Percentiles rank a stretch among this genome's conserved stretches.
Conservation (phyloP, 73 alveolate species). For the Effrenium voratum region DNA sequence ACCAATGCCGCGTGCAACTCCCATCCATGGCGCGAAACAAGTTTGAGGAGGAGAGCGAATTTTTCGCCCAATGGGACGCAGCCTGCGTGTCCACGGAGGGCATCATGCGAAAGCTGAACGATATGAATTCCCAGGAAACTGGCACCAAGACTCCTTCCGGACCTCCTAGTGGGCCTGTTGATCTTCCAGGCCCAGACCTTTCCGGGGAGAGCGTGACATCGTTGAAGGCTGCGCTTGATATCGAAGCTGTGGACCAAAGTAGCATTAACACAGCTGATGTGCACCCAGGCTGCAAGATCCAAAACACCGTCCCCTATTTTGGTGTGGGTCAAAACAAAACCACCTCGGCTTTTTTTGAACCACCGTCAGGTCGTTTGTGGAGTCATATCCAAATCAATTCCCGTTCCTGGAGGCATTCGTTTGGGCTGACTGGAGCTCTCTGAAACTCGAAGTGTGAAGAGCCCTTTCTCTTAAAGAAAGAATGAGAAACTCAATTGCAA, state of each 20-base stretch:
- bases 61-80: background rate
- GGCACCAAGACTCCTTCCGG: background rate
- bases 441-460: background rate
- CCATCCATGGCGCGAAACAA: background rate
- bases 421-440: background rate
- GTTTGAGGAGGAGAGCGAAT: background rate
- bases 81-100: background rate
- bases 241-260: too few relatives aligned
- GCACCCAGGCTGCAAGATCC: too few relatives aligned
- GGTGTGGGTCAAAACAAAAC: too few relatives aligned
- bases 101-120: background rate
- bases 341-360: too few relatives aligned
- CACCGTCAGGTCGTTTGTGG: too few relatives aligned
- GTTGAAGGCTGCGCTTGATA: too few relatives aligned
- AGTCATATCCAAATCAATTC: too few relatives aligned
- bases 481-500: background rate
- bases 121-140: background rate
- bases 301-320: too few relatives aligned
- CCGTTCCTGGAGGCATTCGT: too few relatives aligned
- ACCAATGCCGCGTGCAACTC: background rate
- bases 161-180: background rate
- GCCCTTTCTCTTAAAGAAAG: background rate
- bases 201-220: too few relatives aligned
- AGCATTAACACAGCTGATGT: too few relatives aligned
- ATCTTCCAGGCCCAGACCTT: background rate